Base-by-base conservation (phyloP, 305 asterid genomes). In the Vinca major region DNA sequence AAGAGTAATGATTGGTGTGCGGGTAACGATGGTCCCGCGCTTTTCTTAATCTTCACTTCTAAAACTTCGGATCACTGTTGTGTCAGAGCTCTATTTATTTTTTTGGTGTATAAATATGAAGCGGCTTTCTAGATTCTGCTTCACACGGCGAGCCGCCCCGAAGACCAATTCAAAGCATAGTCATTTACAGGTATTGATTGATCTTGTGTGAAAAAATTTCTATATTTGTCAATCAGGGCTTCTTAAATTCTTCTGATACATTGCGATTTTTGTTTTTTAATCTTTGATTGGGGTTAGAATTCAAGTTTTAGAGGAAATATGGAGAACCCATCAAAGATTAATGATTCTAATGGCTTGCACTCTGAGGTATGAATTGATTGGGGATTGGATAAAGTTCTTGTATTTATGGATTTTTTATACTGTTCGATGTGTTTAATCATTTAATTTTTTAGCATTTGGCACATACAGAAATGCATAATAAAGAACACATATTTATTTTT, bases 11-110 rank as follows among this genome's bases (percentile, higher is more conserved):
- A 61, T 71, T 51, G 75, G 67, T 62, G 4, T 40, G 5, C 17
- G 17, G 39, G 53, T 49, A 6, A 43, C 0, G 69, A n/a, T 52
- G 65, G 75, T 62, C 72, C 77, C 74, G 65, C 68, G 57, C 68
- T 69, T 69, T 73, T 53, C 70, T 26, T 69, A 51, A 66, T 69
- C 73, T 77, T 69, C 70, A 77, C 73, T 77, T 73, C 20, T 61
- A 65, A 69, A 69, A 39, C 68, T 53, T 12, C 58, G 21, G 17
- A 61, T 48, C 21, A 52, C 37, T 16, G 4, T 20, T 20, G 26
- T 43, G 1, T 26, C 33, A 26, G 33, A 26, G 33, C 33, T 26
- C 33, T 26, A 1, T 1, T 0, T 26, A 26, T 26, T 47, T 37
- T 39, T 40, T 45, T 3, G 3, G 3, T 41, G 8, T 70, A 16